Evolutionary conservation across 2,329 filamentous ascomycete species (phyloP), one percentile per base, ranked within the genome.

Genomic region (Pestalotiopsis sp.): DNA sequence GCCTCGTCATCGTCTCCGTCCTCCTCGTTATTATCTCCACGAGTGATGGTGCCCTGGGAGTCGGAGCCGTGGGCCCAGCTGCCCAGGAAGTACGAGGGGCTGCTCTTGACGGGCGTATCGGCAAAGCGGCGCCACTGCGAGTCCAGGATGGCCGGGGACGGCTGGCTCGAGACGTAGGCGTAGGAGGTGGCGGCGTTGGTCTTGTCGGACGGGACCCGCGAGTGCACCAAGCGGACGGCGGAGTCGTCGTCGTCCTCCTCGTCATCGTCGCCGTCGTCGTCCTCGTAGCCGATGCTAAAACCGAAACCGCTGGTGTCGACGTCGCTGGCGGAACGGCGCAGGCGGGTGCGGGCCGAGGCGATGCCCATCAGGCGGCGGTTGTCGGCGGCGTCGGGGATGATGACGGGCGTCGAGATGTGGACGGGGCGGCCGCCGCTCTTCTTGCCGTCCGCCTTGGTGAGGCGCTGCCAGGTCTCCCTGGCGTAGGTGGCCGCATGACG

Each of bases 81-180:
- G 17, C 65, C 65, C 26, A 66, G 39, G 39, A 55, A 66, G 17
- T 38, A 52, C 3, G 65, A 66, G 11, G 56, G 65, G 24, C 65
- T 66, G 26, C 35, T 66, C 17, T 38, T 26, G 17, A 66, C 22
- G 14, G 55, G 55, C 2, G 65, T 66, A 2, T 61, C 38, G 4
- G 11, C 9, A 10, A 52, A 66, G 24, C 48, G 58, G 55, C 65
- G 65, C 65, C 65, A 66, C 20, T 66, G 38, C 17, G 20, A 61
- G 30, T 66, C 65, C n/a, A 48, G 56, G 17, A 66, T 66, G 11
- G 10, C 35, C 7, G 56, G 57, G 38, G 65, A 66, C 10, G 9
- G 38, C 20, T 52, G 22, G 52, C 6, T 24, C 13, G n/a, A 4
- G 44, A 52, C 7, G 44, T n/a, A 17, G 14, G 14, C 44, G 17